phyloP scores from a whole-genome alignment of 208 protist genomes.

The Trypanosomatidae sp. region DNA sequence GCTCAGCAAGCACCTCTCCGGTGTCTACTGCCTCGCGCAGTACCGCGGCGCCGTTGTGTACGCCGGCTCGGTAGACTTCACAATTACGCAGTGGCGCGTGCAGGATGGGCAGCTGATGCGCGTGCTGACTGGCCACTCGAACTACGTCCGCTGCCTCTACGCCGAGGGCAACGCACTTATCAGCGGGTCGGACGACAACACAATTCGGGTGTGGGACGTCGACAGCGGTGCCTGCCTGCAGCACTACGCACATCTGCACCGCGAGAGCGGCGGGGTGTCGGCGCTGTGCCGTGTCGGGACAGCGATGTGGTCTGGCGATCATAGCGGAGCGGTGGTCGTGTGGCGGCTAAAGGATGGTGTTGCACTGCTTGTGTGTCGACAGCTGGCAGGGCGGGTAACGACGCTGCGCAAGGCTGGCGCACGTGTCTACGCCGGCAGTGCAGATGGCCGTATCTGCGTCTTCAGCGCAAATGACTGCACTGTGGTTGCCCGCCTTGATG shows the following conservation, averaged over 20 bases:
- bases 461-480: constrained; percentile 58
- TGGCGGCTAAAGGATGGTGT: constrained; percentile 61
- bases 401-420: constrained; percentile 49
- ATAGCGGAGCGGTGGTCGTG: constrained; percentile 53
- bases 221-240: constrained; percentile 41
- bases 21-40: constrained; percentile 76
- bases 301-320: constrained; percentile 85
- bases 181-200: constrained; percentile 81
- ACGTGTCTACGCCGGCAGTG: constrained; percentile 54
- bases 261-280: constrained; percentile 58
- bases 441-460: constrained; percentile 53
- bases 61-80: constrained; percentile 80
- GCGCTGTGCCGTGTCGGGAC: constrained; percentile 78
- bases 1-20: constrained; percentile 71
- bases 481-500: constrained; percentile 38
- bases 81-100: constrained; percentile 79
- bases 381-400: constrained; percentile 47
- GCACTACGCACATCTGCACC: constrained; percentile 51
- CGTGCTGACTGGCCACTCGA: constrained; percentile 68
- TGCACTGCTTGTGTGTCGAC: constrained; percentile 36
- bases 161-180: constrained; percentile 73
- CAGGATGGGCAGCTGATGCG: constrained; percentile 60
- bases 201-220: constrained; percentile 77
- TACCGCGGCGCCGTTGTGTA: constrained; percentile 56
- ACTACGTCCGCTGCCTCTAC: constrained; percentile 88